phyloP scores from a whole-genome alignment of 768 basidiomycete genomes.

The Pleurotus djamor region DNA sequence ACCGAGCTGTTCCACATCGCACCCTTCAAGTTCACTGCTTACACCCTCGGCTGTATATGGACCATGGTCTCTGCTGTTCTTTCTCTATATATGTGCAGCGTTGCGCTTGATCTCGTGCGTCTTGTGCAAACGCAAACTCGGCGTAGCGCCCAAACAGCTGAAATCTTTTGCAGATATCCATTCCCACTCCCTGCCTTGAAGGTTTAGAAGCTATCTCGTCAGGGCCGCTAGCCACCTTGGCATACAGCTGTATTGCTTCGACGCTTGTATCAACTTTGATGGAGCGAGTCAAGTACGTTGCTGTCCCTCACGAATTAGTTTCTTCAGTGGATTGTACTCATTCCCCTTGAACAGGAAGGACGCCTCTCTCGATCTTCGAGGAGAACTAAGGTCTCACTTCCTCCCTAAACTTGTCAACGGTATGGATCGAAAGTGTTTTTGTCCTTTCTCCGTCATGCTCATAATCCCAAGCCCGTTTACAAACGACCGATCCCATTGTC shows the following conservation, averaged over 20 bases:
- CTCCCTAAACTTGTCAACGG: slow-evolving; percentile 36
- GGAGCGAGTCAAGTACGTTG: slow-evolving; percentile 13
- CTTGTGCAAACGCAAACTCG: slow-evolving; percentile 10
- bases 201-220: neutral
- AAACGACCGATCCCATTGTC: slow-evolving; percentile 17
- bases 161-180: slow-evolving; percentile 10
- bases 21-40: slow-evolving; percentile 16
- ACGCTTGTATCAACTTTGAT: slow-evolving; percentile 18
- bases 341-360: slow-evolving; percentile 11
- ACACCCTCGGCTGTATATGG: slow-evolving; percentile 27
- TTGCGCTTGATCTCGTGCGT: slow-evolving; percentile 29
- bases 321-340: neutral
- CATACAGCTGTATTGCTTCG: slow-evolving; percentile 23
- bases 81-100: slow-evolving; percentile 28
- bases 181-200: slow-evolving; percentile 4
- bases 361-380: slow-evolving; percentile 17
- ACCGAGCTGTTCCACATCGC: slow-evolving; percentile 19
- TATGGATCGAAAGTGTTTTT: slow-evolving; percentile 7
- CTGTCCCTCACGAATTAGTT: too few species aligned
- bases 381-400: slow-evolving; percentile 32
- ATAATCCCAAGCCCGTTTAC: slow-evolving; percentile 16
- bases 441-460: neutral
- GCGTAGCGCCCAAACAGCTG: neutral
- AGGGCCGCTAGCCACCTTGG: slow-evolving; percentile 14
- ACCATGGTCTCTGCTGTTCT: slow-evolving; percentile 26